Evolutionary conservation across 495 filamentous ascomycete species (phyloP).

Genomic region (Pseudotulostoma volvatum): DNA sequence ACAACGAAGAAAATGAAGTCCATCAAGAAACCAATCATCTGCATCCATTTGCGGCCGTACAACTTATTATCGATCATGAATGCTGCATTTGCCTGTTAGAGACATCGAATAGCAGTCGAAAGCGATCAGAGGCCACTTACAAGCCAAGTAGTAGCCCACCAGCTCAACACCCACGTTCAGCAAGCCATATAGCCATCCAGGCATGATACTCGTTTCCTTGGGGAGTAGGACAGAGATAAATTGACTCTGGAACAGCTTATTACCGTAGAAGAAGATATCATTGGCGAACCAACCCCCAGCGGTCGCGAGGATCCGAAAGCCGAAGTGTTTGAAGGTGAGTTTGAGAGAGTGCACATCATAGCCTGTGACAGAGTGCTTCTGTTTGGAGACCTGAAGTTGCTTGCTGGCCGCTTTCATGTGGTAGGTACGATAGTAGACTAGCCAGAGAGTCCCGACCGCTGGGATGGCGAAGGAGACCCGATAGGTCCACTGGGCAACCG

Average conservation of each 20-base stretch:
- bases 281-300: slow-evolving; percentile 77
- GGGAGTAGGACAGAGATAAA: slow-evolving; percentile 65
- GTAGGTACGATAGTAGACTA: slow-evolving; percentile 76
- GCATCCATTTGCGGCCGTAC: slow-evolving; percentile 84
- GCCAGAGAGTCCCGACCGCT: slow-evolving; percentile 77
- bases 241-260: slow-evolving; percentile 85
- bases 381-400: slow-evolving; percentile 60
- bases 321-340: slow-evolving; percentile 61
- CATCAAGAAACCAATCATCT: slow-evolving; percentile 73
- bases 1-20: slow-evolving; percentile 77
- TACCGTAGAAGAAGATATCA: slow-evolving; percentile 94
- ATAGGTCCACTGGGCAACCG: slow-evolving; percentile 68
- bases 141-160: slow-evolving; percentile 55
- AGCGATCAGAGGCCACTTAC: slow-evolving; percentile 5
- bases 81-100: slow-evolving; percentile 14
- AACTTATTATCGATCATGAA: slow-evolving; percentile 82
- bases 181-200: slow-evolving; percentile 78
- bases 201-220: slow-evolving; percentile 48
- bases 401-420: slow-evolving; percentile 69
- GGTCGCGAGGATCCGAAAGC: slow-evolving; percentile 69
- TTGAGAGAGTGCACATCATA: slow-evolving; percentile 71
- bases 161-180: slow-evolving; percentile 72
- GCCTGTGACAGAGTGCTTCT: slow-evolving; percentile 68
- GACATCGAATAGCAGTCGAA: background rate
- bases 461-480: slow-evolving; percentile 72